phyloP scores from a whole-genome alignment of 176 grass and related monocot genomes.

The Carex pumila region DNA sequence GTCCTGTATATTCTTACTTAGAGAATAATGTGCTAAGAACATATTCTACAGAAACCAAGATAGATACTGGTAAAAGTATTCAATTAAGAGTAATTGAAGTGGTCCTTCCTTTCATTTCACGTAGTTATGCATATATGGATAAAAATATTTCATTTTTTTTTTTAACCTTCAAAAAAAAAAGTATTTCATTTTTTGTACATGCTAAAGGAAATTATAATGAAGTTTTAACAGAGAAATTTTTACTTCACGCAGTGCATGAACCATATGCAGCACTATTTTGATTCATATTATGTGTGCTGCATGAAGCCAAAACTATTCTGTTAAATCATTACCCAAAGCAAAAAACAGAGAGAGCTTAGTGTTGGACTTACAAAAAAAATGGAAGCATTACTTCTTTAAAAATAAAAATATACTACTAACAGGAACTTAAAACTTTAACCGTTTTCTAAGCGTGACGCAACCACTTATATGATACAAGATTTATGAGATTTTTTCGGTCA shows the following conservation, averaged over 20 bases:
- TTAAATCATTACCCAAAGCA: too few relatives aligned
- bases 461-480: neutral
- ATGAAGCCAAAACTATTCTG: too few relatives aligned
- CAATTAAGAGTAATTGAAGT: neutral
- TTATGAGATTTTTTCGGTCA: neutral
- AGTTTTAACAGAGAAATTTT: too few relatives aligned
- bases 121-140: neutral
- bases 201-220: too few relatives aligned
- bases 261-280: too few relatives aligned
- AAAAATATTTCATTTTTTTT: neutral
- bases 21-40: neutral
- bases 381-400: neutral
- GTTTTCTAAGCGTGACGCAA: neutral
- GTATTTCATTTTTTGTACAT: too few relatives aligned
- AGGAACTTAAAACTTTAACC: neutral
- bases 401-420: neutral
- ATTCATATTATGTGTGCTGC: too few relatives aligned
- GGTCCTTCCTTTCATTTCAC: neutral
- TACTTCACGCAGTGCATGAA: too few relatives aligned
- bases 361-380: neutral
- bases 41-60: neutral
- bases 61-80: neutral
- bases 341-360: neutral
- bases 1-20: neutral
- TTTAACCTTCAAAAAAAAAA: too few relatives aligned